Percentiles rank a stretch among this genome's conserved stretches.
Evolutionary conservation across 202 grass and related monocot species (phyloP).

Genomic region (Tripidium arundinaceum): DNA sequence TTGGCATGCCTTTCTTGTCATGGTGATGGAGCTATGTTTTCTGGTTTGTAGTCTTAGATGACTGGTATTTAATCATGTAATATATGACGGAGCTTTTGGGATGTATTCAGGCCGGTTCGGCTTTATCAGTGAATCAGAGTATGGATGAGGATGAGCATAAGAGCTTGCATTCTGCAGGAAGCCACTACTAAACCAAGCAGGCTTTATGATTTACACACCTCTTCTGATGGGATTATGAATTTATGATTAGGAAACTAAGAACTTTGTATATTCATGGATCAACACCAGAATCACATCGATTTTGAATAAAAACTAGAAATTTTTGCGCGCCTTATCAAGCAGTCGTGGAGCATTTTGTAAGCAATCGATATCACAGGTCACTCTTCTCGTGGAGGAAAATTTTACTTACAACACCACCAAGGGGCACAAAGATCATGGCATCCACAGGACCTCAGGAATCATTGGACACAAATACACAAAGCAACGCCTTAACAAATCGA

Average conservation of each 20-base stretch:
- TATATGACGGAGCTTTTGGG: conserved; percentile 7
- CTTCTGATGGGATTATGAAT: background rate
- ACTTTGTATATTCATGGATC: background rate
- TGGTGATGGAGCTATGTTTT: background rate
- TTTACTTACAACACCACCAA: no score
- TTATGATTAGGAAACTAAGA: background rate
- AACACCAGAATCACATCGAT: background rate
- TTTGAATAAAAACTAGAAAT: background rate
- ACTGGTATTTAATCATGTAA: conserved; percentile 17
- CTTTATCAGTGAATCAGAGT: conserved; percentile 13
- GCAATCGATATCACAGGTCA: no score
- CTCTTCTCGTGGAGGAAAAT: no score
- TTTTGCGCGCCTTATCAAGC: no score
- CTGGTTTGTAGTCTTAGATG: conserved; percentile 1
- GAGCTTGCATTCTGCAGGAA: no score
- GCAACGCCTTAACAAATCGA: no score
- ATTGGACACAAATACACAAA: no score
- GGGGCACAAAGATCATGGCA: no score
- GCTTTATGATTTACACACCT: background rate
- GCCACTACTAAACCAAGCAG: no score
- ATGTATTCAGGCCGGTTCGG: conserved; percentile 19
- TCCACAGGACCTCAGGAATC: no score
- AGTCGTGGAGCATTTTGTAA: no score
- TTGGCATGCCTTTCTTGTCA: conserved; percentile 23
- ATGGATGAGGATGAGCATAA: background rate